Evolutionary conservation across 148 eudicot genomes (phyloP), one percentile per base, ranked within the genome.

Genomic region (Camellia lanceoleosa): DNA sequence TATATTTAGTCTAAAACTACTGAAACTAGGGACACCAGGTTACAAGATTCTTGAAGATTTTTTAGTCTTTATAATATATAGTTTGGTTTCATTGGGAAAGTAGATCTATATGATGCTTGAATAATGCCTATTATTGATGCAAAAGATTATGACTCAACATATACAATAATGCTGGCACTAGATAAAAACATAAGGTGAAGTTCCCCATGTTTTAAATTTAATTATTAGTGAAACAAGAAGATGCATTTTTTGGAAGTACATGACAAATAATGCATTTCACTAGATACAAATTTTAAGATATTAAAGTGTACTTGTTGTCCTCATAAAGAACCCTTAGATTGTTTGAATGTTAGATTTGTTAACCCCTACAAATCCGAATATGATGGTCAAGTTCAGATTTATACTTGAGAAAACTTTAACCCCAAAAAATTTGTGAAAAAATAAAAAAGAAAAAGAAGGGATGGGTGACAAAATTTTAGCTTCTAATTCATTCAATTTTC

Each of bases 251-350:
- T 76, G 83, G 70, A 81, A 68, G 70, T 64, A 75, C 62, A 70
- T 70, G 67, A 60, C 63, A 68, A 76, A 81, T 81, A 76, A 76
- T 75, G 61, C 73, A 81, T 15, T 23, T 58, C 58, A 81, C 3
- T 20, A 6, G 16, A 68, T 61, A n/a, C 9, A 62, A 56, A 14
- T 8, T 8, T 49, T 49, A 49, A 49, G 52, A 49, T 49, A 49
- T 4, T 49, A 30, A 30, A 30, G 38, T 30, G 38, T 30, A 30
- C 38, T 30, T 30, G 1, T 30, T 30, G 38, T 30, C 38, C 38
- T 30, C 38, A 1, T 30, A 30, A 30, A 30, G 38, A 30, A 30
- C 38, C 38, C 38, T 30, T 30, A 30, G 38, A 30, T 30, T 30
- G 38, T 30, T 30, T 30, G 38, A 30, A 30, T 30, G 38, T 30